A percentile compares a stretch with the other conserved stretches of the same genome.
These are phyloP conservation scores for Alternaria viburni DNA, from an alignment of 2,329 filamentous ascomycete genomes.

Conservation along the genomic window DNA sequence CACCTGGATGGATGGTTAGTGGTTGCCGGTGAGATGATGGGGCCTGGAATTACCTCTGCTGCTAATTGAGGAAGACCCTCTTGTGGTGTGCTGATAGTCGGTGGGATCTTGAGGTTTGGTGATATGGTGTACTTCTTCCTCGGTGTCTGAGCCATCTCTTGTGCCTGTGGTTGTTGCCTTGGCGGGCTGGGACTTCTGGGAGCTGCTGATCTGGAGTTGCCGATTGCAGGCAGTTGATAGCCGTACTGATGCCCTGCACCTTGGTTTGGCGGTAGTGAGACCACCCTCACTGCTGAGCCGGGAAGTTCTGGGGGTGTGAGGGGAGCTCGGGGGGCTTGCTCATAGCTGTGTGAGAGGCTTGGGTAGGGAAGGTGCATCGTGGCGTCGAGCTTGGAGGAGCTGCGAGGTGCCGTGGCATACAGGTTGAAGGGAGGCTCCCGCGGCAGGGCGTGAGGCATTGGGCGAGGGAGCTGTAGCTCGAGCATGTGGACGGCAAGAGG, in stretches of 20 bases:
- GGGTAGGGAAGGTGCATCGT: constrained; percentile 45
- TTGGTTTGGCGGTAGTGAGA: constrained; percentile 36
- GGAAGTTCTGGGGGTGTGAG: constrained; percentile 45
- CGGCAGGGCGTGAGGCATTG: constrained; percentile 50
- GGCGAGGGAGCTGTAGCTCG: constrained; percentile 49
- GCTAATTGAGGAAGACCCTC: constrained; percentile 50
- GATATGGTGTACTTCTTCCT: constrained; percentile 44
- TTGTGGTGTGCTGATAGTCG: constrained; percentile 47
- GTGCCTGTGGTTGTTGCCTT: constrained; percentile 22
- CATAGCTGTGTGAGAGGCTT: constrained; percentile 29
- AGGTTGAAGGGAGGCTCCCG: constrained; percentile 44
- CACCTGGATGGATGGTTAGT: constrained; percentile 64
- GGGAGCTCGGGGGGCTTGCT: constrained; percentile 32
- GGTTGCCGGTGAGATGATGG: background rate
- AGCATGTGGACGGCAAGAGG: constrained; percentile 42
- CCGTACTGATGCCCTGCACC: constrained; percentile 39
- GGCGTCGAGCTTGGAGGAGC: constrained; percentile 36
- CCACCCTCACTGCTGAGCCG: constrained; percentile 40
- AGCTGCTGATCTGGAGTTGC: constrained; percentile 40
- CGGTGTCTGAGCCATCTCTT: constrained; percentile 31
- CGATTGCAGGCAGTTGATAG: constrained; percentile 45
- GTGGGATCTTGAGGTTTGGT: constrained; percentile 45
- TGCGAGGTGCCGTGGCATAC: constrained; percentile 33
- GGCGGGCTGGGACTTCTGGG: constrained; percentile 32
- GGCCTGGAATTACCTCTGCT: constrained; percentile 43